Evolutionary conservation across 371 early-diverging fungal species (phyloP).

Genomic region (Mortierella sp.): DNA sequence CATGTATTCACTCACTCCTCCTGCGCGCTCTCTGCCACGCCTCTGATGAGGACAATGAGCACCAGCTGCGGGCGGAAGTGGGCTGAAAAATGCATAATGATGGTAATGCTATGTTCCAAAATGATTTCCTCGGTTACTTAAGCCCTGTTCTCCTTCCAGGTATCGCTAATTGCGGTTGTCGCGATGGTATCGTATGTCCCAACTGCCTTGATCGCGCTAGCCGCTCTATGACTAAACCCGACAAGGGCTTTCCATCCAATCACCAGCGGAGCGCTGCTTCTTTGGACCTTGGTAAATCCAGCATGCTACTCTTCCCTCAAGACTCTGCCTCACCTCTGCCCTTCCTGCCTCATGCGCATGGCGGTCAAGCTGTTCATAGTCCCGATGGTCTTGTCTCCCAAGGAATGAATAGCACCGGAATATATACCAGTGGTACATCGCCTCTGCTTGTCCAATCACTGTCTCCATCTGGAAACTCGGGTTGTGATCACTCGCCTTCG

Average conservation of each 20-base stretch:
- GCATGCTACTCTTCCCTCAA: slow-evolving; percentile 29
- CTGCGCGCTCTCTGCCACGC: slow-evolving; percentile 3
- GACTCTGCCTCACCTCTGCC: slow-evolving; percentile 41
- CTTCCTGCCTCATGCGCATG: slow-evolving; percentile 38
- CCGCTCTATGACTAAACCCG: slow-evolving; percentile 28
- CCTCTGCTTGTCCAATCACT: slow-evolving; percentile 46
- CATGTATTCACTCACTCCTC: slow-evolving; percentile 11
- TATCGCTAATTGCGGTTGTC: slow-evolving; percentile 36
- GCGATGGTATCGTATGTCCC: slow-evolving; percentile 34
- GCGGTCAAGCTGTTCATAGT: slow-evolving; percentile 25
- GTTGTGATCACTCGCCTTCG: slow-evolving; percentile 34
- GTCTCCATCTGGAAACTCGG: slow-evolving; percentile 29
- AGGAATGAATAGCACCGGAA: slow-evolving; percentile 19
- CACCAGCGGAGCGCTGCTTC: slow-evolving; percentile 39
- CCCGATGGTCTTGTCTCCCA: slow-evolving; percentile 33
- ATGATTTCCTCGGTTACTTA: slow-evolving; percentile 23
- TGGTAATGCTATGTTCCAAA: neutral
- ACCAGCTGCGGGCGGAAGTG: slow-evolving; percentile 8
- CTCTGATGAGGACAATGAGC: neutral
- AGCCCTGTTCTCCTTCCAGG: slow-evolving; percentile 34
- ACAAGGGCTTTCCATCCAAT: slow-evolving; percentile 23
- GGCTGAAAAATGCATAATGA: slow-evolving; percentile 9
- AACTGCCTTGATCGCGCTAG: slow-evolving; percentile 26
- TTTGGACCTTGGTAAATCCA: slow-evolving; percentile 47
- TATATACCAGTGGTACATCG: slow-evolving; percentile 22